Conservation (phyloP, 108 stramenopile genomes). For the Conticribra weissflogii region DNA sequence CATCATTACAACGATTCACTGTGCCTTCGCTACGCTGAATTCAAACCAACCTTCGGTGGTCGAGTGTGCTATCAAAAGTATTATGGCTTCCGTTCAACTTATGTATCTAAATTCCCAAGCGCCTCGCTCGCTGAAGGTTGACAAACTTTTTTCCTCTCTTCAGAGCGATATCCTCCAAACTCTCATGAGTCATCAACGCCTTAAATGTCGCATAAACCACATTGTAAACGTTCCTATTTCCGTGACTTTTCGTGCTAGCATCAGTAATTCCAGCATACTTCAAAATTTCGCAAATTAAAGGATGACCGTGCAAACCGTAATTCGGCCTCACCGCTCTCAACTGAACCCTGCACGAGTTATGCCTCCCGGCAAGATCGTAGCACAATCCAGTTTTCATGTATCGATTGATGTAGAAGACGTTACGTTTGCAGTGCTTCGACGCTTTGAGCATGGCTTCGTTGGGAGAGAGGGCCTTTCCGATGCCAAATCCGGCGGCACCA, state of each 20-base stretch:
- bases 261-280: conserved; percentile 86
- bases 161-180: conserved; percentile 87
- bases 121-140: conserved; percentile 76
- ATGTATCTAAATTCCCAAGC: conserved; percentile 61
- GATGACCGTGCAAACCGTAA: conserved; percentile 76
- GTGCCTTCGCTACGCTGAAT: not conserved
- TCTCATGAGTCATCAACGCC: conserved; percentile 88
- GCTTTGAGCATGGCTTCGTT: conserved; percentile 84
- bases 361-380: conserved; percentile 82
- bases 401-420: conserved; percentile 92
- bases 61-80: conserved; percentile 1
- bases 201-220: conserved; percentile 92
- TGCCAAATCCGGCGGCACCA: conserved; percentile 96
- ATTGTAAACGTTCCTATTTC: conserved; percentile 84
- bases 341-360: conserved; percentile 89
- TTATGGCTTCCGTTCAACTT: not conserved
- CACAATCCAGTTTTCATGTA: conserved; percentile 73
- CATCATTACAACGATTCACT: too few relatives aligned
- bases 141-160: conserved; percentile 87
- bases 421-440: conserved; percentile 72
- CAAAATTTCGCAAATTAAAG: conserved; percentile 75
- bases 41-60: not conserved
- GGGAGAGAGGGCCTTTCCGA: conserved; percentile 91
- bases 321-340: conserved; percentile 68
- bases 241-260: conserved; percentile 80